Percentiles rank a stretch among this genome's conserved stretches.
These are phyloP conservation scores for Fraxinus pennsylvanica DNA, from an alignment of 257 asterid genomes.

Conservation along the genomic window DNA sequence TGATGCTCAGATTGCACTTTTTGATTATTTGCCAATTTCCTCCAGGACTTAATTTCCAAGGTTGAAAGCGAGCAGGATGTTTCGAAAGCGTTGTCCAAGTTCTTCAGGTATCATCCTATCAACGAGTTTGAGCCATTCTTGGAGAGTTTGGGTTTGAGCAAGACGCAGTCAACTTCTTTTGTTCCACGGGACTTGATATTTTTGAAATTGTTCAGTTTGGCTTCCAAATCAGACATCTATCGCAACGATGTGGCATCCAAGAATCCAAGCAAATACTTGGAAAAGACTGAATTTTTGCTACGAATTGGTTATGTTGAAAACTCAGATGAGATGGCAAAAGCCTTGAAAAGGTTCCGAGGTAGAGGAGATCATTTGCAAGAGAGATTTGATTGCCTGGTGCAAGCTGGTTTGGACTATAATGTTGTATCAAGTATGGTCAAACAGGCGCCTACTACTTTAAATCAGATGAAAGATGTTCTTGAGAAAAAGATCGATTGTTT, in stretches of 20 bases:
- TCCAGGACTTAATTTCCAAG: slow-evolving; percentile 46
- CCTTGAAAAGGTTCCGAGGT: slow-evolving; percentile 73
- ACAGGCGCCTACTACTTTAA: slow-evolving; percentile 64
- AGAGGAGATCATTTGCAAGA: slow-evolving; percentile 93
- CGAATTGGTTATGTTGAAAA: slow-evolving; percentile 76
- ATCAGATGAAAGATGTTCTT: slow-evolving; percentile 69
- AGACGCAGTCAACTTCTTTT: slow-evolving; percentile 44
- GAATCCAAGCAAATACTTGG: slow-evolving; percentile 51
- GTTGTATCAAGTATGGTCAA: slow-evolving; percentile 66
- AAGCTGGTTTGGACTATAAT: slow-evolving; percentile 74
- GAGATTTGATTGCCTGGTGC: slow-evolving; percentile 78
- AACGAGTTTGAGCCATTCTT: slow-evolving; percentile 93
- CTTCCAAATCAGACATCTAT: slow-evolving; percentile 48
- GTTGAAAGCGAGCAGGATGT: slow-evolving; percentile 61
- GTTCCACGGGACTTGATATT: slow-evolving; percentile 69
- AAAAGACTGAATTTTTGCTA: slow-evolving; percentile 51
- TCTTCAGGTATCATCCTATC: slow-evolving; percentile 73
- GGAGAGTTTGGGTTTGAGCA: slow-evolving; percentile 84
- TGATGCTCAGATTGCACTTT: slow-evolving; percentile 76
- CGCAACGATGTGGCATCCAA: slow-evolving; percentile 42
- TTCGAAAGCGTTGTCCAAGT: slow-evolving; percentile 53
- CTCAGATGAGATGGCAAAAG: slow-evolving; percentile 86
- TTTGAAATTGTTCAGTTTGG: slow-evolving; percentile 50
- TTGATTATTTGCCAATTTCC: slow-evolving; percentile 76
- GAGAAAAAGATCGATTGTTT: slow-evolving; percentile 60